These are phyloP conservation scores for Friedmanniomyces endolithicus DNA, from an alignment of 495 filamentous ascomycete genomes.

Conservation along the genomic window DNA sequence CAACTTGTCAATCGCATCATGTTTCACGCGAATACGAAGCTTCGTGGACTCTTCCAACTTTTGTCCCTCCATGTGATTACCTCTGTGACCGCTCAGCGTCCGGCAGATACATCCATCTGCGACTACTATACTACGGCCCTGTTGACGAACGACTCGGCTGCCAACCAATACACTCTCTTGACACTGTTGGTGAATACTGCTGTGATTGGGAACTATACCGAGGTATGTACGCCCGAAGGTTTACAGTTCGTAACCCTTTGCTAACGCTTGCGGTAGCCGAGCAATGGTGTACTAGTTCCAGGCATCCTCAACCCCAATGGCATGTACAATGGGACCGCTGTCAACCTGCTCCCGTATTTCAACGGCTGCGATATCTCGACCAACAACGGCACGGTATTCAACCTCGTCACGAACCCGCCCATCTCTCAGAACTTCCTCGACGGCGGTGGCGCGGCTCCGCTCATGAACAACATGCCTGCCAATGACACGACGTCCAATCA, in stretches of 20 bases:
- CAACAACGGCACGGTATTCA: conserved; percentile 27
- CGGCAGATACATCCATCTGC: conserved; percentile 36
- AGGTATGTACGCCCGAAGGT: background rate
- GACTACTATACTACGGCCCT: conserved; percentile 44
- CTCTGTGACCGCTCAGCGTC: conserved; percentile 2
- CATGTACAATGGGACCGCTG: conserved; percentile 33
- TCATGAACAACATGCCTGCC: conserved; percentile 40
- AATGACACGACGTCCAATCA: conserved; percentile 35
- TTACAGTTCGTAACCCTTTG: background rate
- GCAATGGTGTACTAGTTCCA: conserved; percentile 37
- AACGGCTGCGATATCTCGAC: conserved; percentile 36
- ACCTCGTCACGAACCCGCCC: background rate
- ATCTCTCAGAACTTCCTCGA: conserved; percentile 39
- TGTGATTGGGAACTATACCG: conserved; percentile 43
- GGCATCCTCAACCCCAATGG: conserved; percentile 38
- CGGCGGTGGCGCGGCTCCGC: conserved; percentile 38
- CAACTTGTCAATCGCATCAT: too few species aligned
- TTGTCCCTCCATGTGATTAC: too few species aligned
- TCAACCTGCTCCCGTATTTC: conserved; percentile 43
- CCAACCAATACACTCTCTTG: conserved; percentile 38
- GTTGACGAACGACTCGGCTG: conserved; percentile 41
- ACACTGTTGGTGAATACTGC: conserved; percentile 43
- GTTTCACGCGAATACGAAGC: too few species aligned
- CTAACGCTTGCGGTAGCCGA: conserved; percentile 24
- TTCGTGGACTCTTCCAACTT: too few species aligned